These are phyloP conservation scores for Collybiopsis luxurians DNA, from an alignment of 768 basidiomycete species.

Conservation along the genomic window DNA sequence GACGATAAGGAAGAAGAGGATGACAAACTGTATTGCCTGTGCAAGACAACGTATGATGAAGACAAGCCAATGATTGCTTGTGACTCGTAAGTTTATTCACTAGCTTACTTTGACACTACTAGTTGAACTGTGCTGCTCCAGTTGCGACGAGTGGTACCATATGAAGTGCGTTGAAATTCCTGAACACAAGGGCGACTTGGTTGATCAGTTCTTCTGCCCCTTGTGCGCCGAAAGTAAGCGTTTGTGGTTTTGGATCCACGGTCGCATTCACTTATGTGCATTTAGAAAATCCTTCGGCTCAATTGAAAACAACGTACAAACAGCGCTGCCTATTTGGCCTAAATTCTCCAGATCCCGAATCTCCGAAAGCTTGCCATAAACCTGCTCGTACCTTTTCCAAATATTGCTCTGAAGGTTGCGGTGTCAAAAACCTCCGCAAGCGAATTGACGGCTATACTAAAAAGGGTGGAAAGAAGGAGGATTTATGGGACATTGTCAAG, in stretches of 20 bases:
- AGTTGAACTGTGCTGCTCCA: slow-evolving; percentile 22
- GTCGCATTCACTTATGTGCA: neutral
- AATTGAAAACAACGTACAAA: slow-evolving; percentile 76
- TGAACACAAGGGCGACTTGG: slow-evolving; percentile 79
- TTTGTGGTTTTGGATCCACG: neutral
- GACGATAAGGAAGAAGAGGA: slow-evolving; percentile 51
- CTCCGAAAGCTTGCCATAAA: slow-evolving; percentile 70
- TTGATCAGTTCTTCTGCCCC: slow-evolving; percentile 92
- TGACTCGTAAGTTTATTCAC: slow-evolving; percentile 61
- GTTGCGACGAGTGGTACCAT: slow-evolving; percentile 96
- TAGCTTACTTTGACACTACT: neutral
- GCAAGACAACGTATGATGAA: slow-evolving; percentile 84
- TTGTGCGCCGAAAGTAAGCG: slow-evolving; percentile 70
- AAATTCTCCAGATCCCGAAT: slow-evolving; percentile 58
- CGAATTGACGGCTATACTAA: slow-evolving; percentile 62
- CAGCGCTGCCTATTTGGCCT: slow-evolving; percentile 72
- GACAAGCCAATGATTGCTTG: slow-evolving; percentile 92
- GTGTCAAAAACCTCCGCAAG: slow-evolving; percentile 66
- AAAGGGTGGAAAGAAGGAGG: slow-evolving; percentile 58
- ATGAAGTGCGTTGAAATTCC: slow-evolving; percentile 80
- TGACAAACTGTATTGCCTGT: slow-evolving; percentile 84
- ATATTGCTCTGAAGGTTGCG: slow-evolving; percentile 90
- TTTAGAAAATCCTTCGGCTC: slow-evolving; percentile 56
- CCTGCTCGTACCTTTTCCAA: slow-evolving; percentile 84
- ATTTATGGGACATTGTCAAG: slow-evolving; percentile 75